A percentile compares a stretch with the other conserved stretches of the same genome.
Evolutionary conservation across 148 eudicot species (phyloP).

Genomic region (Rhododendron ferrugineum): DNA sequence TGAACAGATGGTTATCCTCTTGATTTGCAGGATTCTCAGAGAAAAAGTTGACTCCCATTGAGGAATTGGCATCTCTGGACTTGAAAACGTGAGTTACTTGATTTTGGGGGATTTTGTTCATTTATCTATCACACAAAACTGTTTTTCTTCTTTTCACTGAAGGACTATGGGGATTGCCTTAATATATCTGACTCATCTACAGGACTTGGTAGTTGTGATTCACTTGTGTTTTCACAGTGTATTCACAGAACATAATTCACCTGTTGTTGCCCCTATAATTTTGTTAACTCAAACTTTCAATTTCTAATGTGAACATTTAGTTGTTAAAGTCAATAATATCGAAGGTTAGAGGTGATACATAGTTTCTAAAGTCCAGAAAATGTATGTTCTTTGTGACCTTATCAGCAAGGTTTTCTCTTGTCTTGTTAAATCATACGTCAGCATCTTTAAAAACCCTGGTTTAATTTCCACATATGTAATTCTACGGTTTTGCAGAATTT

Average conservation of each 20-base stretch:
- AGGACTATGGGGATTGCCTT: not conserved
- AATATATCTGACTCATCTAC: not conserved
- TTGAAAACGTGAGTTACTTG: slow-evolving; percentile 44
- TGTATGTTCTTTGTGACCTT: not conserved
- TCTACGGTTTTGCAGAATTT: not conserved
- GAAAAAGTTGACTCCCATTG: slow-evolving; percentile 32
- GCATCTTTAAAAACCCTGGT: not conserved
- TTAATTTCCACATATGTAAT: not conserved
- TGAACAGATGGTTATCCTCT: not conserved
- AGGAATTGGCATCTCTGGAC: slow-evolving; percentile 68
- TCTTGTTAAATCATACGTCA: not conserved
- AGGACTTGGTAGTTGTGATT: not conserved
- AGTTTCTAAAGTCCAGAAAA: not conserved
- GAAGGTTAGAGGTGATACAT: not conserved
- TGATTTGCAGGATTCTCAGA: slow-evolving; percentile 41
- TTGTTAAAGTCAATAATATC: not conserved
- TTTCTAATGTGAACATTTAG: not conserved
- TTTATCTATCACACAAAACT: not conserved
- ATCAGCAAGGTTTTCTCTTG: not conserved
- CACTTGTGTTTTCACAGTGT: not conserved
- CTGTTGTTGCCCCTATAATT: not conserved
- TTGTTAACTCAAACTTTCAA: not conserved
- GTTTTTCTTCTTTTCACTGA: not conserved
- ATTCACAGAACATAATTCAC: not conserved
- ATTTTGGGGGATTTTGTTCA: not conserved